These are phyloP conservation scores for Bullera alba DNA, from an alignment of 768 basidiomycete genomes.

Conservation along the genomic window DNA sequence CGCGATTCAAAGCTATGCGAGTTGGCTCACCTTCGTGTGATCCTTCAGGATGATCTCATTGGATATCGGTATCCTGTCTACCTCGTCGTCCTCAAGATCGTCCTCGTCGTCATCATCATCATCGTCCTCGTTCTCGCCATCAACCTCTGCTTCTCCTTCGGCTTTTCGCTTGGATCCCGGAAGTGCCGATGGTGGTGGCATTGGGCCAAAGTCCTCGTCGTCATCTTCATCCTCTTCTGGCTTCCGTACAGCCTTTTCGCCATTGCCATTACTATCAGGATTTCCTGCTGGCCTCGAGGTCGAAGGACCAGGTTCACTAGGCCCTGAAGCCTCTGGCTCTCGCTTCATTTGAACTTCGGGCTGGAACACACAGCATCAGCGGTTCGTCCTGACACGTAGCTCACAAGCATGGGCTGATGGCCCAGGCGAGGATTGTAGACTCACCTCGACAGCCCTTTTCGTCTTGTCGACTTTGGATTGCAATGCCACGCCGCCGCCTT, in stretches of 20 bases:
- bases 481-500: constrained; percentile 28
- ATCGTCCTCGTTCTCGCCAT: constrained; percentile 33
- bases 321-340: background rate
- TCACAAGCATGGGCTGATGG: background rate
- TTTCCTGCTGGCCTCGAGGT: background rate
- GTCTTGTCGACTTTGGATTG: constrained; percentile 42
- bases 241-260: too few relatives aligned
- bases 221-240: constrained; percentile 18
- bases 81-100: constrained; percentile 21
- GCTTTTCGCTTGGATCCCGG: constrained; percentile 14
- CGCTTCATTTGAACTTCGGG: background rate
- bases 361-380: too few relatives aligned
- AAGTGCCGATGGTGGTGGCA: constrained; percentile 1
- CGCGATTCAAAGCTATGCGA: background rate
- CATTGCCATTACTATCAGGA: too few relatives aligned
- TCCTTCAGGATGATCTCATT: constrained; percentile 91
- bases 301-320: background rate
- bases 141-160: constrained; percentile 11
- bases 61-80: constrained; percentile 69
- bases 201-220: constrained; percentile 10
- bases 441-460: constrained; percentile 24
- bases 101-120: constrained; percentile 47
- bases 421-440: background rate
- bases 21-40: constrained; percentile 62
- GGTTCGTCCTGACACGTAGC: background rate